Evolutionary conservation across 768 basidiomycete species (phyloP).

Genomic region (Termitomyces sp.): DNA sequence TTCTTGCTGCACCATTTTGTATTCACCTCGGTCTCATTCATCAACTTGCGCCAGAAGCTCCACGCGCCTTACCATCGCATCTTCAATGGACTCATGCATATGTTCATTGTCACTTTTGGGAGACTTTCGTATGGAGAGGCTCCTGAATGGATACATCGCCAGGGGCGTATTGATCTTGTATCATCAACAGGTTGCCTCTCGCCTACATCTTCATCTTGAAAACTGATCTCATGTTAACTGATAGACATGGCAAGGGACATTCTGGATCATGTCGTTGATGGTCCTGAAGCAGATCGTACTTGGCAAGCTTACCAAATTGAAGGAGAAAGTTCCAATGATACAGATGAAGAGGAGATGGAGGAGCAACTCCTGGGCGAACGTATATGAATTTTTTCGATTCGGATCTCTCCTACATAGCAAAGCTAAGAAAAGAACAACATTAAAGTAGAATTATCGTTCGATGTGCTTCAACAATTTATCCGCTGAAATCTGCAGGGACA

Average conservation of each 20-base stretch:
- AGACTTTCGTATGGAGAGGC: constrained; percentile 68
- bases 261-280: constrained; percentile 66
- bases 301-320: constrained; percentile 59
- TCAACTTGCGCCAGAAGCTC: constrained; percentile 58
- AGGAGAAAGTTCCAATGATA: constrained; percentile 35
- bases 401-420: not conserved
- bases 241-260: constrained; percentile 59
- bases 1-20: constrained; percentile 65
- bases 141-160: constrained; percentile 52
- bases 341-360: constrained; percentile 62
- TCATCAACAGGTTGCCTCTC: constrained; percentile 42
- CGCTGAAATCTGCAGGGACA: not conserved
- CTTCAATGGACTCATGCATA: constrained; percentile 62
- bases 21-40: constrained; percentile 39
- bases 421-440: not conserved
- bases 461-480: constrained; percentile 11
- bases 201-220: not conserved
- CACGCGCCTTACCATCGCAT: constrained; percentile 48
- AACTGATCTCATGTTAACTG: constrained; percentile 1
- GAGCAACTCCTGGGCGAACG: constrained; percentile 35
- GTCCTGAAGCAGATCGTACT: constrained; percentile 64
- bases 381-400: not conserved
- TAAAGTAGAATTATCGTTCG: not conserved
- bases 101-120: constrained; percentile 76
- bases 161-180: constrained; percentile 38